These are phyloP conservation scores for Pyricularia sp. DNA, from an alignment of 2,329 filamentous ascomycete species.

Conservation along the genomic window DNA sequence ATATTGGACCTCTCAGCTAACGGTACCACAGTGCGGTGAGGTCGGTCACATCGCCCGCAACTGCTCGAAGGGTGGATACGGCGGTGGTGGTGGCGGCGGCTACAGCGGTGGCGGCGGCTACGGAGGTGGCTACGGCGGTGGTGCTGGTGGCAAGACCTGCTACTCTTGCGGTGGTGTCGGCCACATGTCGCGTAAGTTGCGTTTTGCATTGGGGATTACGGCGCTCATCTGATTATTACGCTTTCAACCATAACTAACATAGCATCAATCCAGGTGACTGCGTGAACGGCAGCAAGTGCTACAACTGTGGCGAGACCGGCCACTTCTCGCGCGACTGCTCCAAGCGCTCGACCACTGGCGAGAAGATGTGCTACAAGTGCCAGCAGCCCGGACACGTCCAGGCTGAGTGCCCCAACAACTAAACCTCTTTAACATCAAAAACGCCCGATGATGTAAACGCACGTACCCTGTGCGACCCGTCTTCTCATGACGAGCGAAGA, in stretches of 20 bases:
- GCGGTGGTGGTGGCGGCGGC: constrained; percentile 33
- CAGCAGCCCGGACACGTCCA: constrained; percentile 78
- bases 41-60: constrained; percentile 91
- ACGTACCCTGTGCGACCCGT: constrained; percentile 8
- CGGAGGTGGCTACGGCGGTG: constrained; percentile 32
- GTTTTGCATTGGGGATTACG: not conserved
- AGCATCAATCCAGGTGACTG: constrained; percentile 53
- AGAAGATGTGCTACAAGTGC: constrained; percentile 99
- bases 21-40: constrained; percentile 59
- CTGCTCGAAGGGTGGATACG: constrained; percentile 55
- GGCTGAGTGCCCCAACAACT: constrained; percentile 80
- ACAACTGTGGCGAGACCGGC: constrained; percentile 92
- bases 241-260: not conserved
- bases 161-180: constrained; percentile 96
- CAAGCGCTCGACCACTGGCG: constrained; percentile 70
- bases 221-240: not conserved
- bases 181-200: constrained; percentile 71
- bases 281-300: constrained; percentile 98
- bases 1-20: constrained; percentile 1
- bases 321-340: constrained; percentile 95
- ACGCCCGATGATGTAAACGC: constrained; percentile 7
- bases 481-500: constrained; percentile 8
- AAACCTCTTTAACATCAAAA: constrained; percentile 14
- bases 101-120: constrained; percentile 33
- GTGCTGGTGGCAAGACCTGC: constrained; percentile 60